These are phyloP conservation scores for Sporothrix humicola DNA, from an alignment of 2,329 filamentous ascomycete species.

Conservation along the genomic window DNA sequence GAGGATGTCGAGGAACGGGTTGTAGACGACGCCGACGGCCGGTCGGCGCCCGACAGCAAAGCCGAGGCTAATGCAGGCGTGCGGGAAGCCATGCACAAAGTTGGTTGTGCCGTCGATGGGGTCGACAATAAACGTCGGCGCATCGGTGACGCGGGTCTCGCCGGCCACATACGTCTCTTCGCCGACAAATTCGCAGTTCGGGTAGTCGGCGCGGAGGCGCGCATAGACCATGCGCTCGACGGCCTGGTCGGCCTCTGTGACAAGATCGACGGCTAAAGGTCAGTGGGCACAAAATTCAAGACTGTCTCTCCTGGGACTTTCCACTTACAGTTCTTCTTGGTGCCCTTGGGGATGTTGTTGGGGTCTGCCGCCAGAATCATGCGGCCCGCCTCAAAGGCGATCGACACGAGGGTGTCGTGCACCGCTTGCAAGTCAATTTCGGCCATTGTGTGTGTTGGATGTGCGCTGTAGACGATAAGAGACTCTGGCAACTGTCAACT, in stretches of 20 bases:
- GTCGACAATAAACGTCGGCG: slow-evolving; percentile 80
- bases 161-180: slow-evolving; percentile 78
- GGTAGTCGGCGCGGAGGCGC: slow-evolving; percentile 59
- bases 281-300: background rate
- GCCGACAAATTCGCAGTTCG: slow-evolving; percentile 68
- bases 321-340: slow-evolving; percentile 66
- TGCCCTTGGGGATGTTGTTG: slow-evolving; percentile 60
- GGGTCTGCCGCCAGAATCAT: slow-evolving; percentile 69
- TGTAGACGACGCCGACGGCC: slow-evolving; percentile 77
- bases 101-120: slow-evolving; percentile 85
- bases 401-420: slow-evolving; percentile 63
- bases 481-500: no score
- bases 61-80: slow-evolving; percentile 78
- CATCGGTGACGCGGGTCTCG: slow-evolving; percentile 61
- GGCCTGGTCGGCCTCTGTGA: slow-evolving; percentile 70
- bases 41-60: slow-evolving; percentile 67
- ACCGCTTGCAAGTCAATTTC: slow-evolving; percentile 65
- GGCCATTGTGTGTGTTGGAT: slow-evolving; percentile 51
- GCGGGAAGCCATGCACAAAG: slow-evolving; percentile 77
- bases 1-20: slow-evolving; percentile 72
- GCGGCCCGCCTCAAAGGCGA: slow-evolving; percentile 67
- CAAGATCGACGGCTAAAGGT: slow-evolving; percentile 65
- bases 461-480: no score
- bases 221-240: slow-evolving; percentile 67
- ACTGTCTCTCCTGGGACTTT: no score